These are phyloP conservation scores for Cymbopogon citratus DNA, from an alignment of 176 grass and related monocot genomes.

Conservation along the genomic window DNA sequence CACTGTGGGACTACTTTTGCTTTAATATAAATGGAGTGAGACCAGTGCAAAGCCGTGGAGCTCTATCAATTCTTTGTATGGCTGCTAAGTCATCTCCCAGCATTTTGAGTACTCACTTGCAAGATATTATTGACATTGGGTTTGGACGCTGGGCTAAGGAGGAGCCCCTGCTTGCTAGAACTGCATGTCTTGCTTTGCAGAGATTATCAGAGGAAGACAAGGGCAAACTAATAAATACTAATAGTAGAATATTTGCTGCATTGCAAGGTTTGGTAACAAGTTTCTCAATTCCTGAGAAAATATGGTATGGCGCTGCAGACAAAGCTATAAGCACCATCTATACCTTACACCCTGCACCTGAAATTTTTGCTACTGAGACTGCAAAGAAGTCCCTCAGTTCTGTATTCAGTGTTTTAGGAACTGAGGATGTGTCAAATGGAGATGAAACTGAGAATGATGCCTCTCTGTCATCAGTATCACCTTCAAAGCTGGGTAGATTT, in stretches of 20 bases:
- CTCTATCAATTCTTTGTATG: slow-evolving; percentile 91
- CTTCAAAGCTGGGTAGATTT: slow-evolving; percentile 78
- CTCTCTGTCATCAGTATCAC: slow-evolving; percentile 39
- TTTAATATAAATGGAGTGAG: slow-evolving; percentile 73
- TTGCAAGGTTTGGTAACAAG: slow-evolving; percentile 61
- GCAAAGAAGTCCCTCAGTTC: slow-evolving; percentile 65
- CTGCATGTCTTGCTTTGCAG: slow-evolving; percentile 78
- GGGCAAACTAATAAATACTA: slow-evolving; percentile 55
- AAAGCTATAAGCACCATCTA: too few relatives aligned
- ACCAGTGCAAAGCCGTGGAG: slow-evolving; percentile 74
- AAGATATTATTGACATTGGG: slow-evolving; percentile 95
- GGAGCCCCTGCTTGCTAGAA: slow-evolving; percentile 84
- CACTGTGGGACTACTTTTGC: slow-evolving; percentile 79
- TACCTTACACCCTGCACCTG: slow-evolving; percentile 65
- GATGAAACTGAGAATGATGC: slow-evolving; percentile 20
- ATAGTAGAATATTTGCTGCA: slow-evolving; percentile 56
- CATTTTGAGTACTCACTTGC: slow-evolving; percentile 68
- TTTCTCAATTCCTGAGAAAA: slow-evolving; percentile 70
- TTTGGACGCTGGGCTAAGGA: slow-evolving; percentile 93
- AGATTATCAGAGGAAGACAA: slow-evolving; percentile 91
- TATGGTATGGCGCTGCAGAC: slow-evolving; percentile 55
- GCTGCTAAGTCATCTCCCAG: slow-evolving; percentile 78
- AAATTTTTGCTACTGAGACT: slow-evolving; percentile 69
- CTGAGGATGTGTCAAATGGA: slow-evolving; percentile 33
- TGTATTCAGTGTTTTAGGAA: slow-evolving; percentile 47